These are phyloP conservation scores for Trametes cubensis DNA, from an alignment of 768 basidiomycete genomes.

Conservation along the genomic window DNA sequence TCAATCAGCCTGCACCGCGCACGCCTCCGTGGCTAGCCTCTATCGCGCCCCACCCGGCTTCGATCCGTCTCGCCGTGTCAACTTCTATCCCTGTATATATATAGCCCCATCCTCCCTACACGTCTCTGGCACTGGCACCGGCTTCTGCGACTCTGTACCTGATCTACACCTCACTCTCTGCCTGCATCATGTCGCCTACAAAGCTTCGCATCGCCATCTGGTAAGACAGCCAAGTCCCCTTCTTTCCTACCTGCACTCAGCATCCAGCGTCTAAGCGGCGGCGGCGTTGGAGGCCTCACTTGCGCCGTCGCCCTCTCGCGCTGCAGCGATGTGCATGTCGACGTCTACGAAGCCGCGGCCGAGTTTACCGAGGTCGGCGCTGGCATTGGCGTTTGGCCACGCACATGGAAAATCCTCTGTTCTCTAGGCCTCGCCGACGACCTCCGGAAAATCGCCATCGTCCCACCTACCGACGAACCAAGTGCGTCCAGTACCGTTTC, in stretches of 20 bases:
- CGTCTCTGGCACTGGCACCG: background rate
- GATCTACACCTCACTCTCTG: conserved; percentile 5
- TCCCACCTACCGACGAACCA: conserved; percentile 29
- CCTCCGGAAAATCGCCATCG: conserved; percentile 29
- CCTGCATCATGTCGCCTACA: conserved; percentile 16
- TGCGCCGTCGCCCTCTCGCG: conserved; percentile 34
- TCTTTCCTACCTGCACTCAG: conserved; percentile 10
- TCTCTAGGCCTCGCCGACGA: conserved; percentile 33
- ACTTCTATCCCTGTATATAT: background rate
- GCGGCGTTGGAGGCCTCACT: conserved; percentile 36
- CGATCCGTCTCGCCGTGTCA: background rate
- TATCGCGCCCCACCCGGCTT: conserved; percentile 14
- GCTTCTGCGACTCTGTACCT: conserved; percentile 9
- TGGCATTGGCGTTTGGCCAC: conserved; percentile 41
- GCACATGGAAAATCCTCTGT: conserved; percentile 34
- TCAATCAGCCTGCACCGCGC: background rate
- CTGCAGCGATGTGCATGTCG: conserved; percentile 33
- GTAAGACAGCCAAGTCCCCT: conserved; percentile 38
- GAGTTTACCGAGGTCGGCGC: conserved; percentile 37
- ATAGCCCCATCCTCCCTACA: background rate
- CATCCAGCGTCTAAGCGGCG: conserved; percentile 29
- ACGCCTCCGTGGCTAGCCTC: background rate
- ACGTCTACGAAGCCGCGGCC: conserved; percentile 39
- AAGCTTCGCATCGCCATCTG: conserved; percentile 58
- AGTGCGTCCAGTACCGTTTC: conserved; percentile 26